Evolutionary conservation across 139 green algal genomes (phyloP), one percentile per base, ranked within the genome.

Genomic region (Eudorina sp.): DNA sequence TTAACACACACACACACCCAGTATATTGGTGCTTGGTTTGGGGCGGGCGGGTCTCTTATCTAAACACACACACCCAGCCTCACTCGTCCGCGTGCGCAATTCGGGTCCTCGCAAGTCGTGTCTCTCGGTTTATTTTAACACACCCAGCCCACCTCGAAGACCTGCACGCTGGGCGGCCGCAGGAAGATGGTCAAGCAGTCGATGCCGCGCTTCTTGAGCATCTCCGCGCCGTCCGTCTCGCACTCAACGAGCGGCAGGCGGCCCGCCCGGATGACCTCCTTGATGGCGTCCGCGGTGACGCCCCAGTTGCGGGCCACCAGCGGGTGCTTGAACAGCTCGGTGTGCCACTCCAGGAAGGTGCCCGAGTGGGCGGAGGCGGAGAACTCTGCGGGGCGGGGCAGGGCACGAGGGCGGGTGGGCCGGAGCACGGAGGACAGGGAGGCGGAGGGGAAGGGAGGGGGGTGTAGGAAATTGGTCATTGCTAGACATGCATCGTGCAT

Each of bases 121-220:
- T n/a, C n/a, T n/a, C n/a, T n/a, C n/a, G n/a, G n/a, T n/a, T n/a
- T n/a, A n/a, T n/a, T n/a, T n/a, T n/a, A n/a, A n/a, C n/a, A n/a
- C n/a, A n/a, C n/a, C n/a, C n/a, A n/a, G 21, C 83, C 23, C 60
- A 79, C 72, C 82, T 93, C 89, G 85, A 91, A 94, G 8, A 83
- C 86, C 40, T 95, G 89, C 19, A 92, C 3, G 27, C 64, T 91
- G 5, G 89, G 83, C 31, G 95, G 95, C 29, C 78, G 83, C 3
- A 97, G 85, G 89, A 96, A 97, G 19, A 97, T 92, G 51, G 86
- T 85, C 16, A 96, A 92, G 87, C 89, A 95, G 83, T 97, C 94
- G 16, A 93, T 60, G 31, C 86, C 88, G n/a, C 89, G 91, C 38
- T 53, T 62, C 79, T 91, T 94, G 25, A 94, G 64, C 38, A 84